Base-by-base conservation (phyloP, 495 filamentous ascomycete genomes). In the Ramalina intermedia region DNA sequence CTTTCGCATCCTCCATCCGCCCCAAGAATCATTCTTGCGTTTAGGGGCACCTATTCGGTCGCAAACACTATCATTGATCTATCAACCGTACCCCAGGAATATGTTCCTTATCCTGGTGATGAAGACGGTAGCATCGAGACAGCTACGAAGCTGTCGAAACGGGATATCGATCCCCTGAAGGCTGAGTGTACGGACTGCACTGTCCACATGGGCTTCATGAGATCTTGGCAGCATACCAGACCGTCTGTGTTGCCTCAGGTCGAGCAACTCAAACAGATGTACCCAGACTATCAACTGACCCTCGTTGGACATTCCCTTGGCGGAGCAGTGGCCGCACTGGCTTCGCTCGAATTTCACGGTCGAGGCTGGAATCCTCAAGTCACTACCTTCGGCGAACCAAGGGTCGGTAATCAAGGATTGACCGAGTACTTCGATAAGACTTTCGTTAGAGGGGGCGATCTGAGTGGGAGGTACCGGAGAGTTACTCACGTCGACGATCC, bases 301-400 rank as follows among this genome's bases (percentile, higher is more conserved):
- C 71, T 98, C 1, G 78, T 95, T 14, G 89, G 91, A 1, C 93
- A 98, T 60, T 93, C 85, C 14, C 76, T 96, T 3, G 91, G 91
- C 17, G 91, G 90, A 3, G 93, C 91, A 0, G 87, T 96, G 0
- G 91, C 91, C 2, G 80, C 84, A 3, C 75, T 98, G 8, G 91
- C 88, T 3, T 84, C 75, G 2, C 70, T 95, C 11, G 93, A 96
- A 55, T 75, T 84, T 61, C 55, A 70, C 39, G 59, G 78, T 20
- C 69, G 75, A 4, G 84, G 81, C 6, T 89, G 79, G 79, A 61
- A 79, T 13, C 80, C 86, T 1, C 61, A 63, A 21, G 80, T 95
- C 0, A 95, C 90, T 13, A 96, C 91, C 2, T 96, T 95, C 61
- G 91, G 91, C 14, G 87, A 96, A 61, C 91, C 91, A 17, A 76